Conservation (phyloP, 2,329 filamentous ascomycete species). For the Trichocomaceae sp. region DNA sequence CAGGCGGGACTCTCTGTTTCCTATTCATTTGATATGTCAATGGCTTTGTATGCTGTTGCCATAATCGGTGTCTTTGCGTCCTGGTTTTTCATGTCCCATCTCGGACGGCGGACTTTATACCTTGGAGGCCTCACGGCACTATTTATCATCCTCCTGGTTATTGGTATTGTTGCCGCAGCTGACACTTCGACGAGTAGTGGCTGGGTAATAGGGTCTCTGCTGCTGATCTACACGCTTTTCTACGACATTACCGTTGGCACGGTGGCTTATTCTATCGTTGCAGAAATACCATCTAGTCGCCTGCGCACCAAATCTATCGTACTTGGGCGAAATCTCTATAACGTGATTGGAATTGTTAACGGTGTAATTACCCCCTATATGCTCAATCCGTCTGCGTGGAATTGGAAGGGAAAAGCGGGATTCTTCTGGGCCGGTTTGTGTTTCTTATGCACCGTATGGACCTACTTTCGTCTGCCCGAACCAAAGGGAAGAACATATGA, state of each 20-base stretch:
- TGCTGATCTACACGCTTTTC: constrained; percentile 72
- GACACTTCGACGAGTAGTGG: constrained; percentile 49
- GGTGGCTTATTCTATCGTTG: constrained; percentile 81
- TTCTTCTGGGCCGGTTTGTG: constrained; percentile 84
- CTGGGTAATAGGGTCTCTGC: constrained; percentile 68
- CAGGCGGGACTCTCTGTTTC: constrained; percentile 50
- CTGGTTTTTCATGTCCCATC: constrained; percentile 69
- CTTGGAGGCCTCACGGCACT: constrained; percentile 69
- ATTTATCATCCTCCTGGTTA: constrained; percentile 68
- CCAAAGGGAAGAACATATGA: constrained; percentile 73
- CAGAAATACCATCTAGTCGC: constrained; percentile 72
- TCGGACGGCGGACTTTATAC: constrained; percentile 70
- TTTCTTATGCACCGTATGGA: constrained; percentile 72
- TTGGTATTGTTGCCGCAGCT: constrained; percentile 72
- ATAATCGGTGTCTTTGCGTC: constrained; percentile 75
- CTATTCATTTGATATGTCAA: constrained; percentile 45
- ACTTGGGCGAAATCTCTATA: constrained; percentile 72
- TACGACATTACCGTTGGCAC: constrained; percentile 86
- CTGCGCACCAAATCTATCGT: constrained; percentile 89
- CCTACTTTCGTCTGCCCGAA: constrained; percentile 74
- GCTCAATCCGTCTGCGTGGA: constrained; percentile 79
- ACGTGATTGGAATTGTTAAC: constrained; percentile 73
- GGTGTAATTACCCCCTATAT: constrained; percentile 83
- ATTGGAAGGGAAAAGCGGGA: constrained; percentile 79
- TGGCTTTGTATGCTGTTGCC: constrained; percentile 58